Evolutionary conservation across 2,329 filamentous ascomycete species (phyloP).

Genomic region (Cadophora sp.): DNA sequence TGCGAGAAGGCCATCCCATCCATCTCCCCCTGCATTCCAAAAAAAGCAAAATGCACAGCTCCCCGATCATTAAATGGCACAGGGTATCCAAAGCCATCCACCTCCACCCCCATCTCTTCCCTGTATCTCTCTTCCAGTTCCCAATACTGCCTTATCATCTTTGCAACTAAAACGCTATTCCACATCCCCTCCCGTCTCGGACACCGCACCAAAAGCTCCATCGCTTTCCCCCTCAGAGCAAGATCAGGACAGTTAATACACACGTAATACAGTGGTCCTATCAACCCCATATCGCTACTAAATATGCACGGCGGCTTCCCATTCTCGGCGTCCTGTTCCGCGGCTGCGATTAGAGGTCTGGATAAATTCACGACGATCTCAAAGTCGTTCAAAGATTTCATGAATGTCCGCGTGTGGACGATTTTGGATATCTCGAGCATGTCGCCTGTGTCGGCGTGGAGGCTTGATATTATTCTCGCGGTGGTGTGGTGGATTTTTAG

Average conservation of each 20-base stretch:
- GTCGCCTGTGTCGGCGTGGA: background rate
- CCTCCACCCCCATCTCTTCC: background rate
- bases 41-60: background rate
- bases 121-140: background rate
- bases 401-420: background rate
- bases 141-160: background rate
- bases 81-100: background rate
- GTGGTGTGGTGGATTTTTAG: background rate
- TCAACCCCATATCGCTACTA: constrained; percentile 33
- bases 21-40: background rate
- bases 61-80: background rate
- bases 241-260: constrained; percentile 9
- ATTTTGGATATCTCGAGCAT: background rate
- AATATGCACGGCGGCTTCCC: constrained; percentile 30
- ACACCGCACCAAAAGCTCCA: background rate
- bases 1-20: background rate
- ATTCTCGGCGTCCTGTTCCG: constrained; percentile 25
- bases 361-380: background rate
- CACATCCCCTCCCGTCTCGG: background rate
- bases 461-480: background rate
- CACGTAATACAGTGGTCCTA: constrained; percentile 36
- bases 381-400: background rate
- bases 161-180: background rate
- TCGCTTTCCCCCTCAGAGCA: background rate
- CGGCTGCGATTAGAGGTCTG: background rate